A percentile compares a stretch with the other conserved stretches of the same genome.
These are phyloP conservation scores for Colletotrichum navitas DNA, from an alignment of 2,329 filamentous ascomycete species.

Conservation along the genomic window DNA sequence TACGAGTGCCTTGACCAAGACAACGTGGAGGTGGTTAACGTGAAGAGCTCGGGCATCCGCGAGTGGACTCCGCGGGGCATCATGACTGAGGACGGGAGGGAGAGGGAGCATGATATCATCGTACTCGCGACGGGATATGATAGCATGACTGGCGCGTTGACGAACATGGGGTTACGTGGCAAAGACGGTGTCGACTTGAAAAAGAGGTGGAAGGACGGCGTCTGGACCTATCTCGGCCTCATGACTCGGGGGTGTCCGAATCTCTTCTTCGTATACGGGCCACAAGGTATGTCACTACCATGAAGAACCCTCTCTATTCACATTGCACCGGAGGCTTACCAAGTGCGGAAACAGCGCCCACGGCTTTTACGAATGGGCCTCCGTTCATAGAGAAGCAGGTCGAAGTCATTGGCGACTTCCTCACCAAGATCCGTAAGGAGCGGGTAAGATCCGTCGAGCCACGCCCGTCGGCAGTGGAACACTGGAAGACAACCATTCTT, in stretches of 20 bases:
- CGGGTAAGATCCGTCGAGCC: slow-evolving; percentile 41
- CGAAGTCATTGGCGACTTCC: slow-evolving; percentile 40
- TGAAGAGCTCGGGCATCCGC: slow-evolving; percentile 58
- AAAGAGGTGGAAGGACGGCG: slow-evolving; percentile 51
- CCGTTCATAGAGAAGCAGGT: slow-evolving; percentile 40
- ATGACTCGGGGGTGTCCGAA: slow-evolving; percentile 44
- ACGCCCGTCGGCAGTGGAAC: slow-evolving; percentile 21
- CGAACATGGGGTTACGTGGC: slow-evolving; percentile 49
- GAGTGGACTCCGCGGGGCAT: slow-evolving; percentile 56
- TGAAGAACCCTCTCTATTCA: neutral
- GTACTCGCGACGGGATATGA: slow-evolving; percentile 54
- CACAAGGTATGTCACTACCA: slow-evolving; percentile 39
- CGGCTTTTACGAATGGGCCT: slow-evolving; percentile 43
- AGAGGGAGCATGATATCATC: slow-evolving; percentile 53
- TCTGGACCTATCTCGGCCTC: slow-evolving; percentile 47
- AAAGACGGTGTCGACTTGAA: slow-evolving; percentile 47
- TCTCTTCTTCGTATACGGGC: slow-evolving; percentile 46
- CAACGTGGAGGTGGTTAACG: slow-evolving; percentile 59
- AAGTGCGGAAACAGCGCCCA: slow-evolving; percentile 35
- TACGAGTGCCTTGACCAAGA: slow-evolving; percentile 62
- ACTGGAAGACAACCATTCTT: slow-evolving; percentile 41
- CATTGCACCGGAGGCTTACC: neutral
- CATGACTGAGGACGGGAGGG: slow-evolving; percentile 51
- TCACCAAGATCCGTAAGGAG: slow-evolving; percentile 33
- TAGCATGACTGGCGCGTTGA: slow-evolving; percentile 50